These are phyloP conservation scores for Clitopilus passeckerianus DNA, from an alignment of 768 basidiomycete genomes.

Conservation along the genomic window DNA sequence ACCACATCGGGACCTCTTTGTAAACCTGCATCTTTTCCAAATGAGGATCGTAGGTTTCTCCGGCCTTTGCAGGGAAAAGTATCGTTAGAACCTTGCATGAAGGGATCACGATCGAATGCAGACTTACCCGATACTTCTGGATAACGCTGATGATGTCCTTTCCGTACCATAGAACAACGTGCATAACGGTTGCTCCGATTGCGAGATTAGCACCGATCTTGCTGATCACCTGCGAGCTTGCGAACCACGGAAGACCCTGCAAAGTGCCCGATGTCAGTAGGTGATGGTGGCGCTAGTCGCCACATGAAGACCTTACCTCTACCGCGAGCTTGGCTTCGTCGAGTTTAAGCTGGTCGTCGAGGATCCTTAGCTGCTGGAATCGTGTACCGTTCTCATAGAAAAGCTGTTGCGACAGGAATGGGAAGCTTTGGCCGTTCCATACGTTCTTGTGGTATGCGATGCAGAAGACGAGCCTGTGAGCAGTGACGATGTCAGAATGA, in stretches of 20 bases:
- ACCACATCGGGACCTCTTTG: conserved; percentile 42
- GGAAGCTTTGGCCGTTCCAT: conserved; percentile 5
- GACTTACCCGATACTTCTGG: conserved; percentile 32
- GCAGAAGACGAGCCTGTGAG: conserved; percentile 3
- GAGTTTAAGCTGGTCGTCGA: conserved; percentile 44
- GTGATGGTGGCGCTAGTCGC: conserved; percentile 9
- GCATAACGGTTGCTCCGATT: conserved; percentile 44
- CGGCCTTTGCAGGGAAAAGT: conserved; percentile 11
- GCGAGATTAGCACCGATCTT: conserved; percentile 32
- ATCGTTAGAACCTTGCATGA: neutral
- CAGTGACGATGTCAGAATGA: neutral
- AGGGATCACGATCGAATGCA: neutral
- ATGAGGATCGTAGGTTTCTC: conserved; percentile 45
- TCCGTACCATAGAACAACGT: conserved; percentile 49
- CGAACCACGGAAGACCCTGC: conserved; percentile 41
- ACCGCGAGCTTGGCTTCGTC: conserved; percentile 42
- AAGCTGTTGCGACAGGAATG: conserved; percentile 23
- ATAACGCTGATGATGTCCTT: conserved; percentile 40
- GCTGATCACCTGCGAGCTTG: conserved; percentile 36
- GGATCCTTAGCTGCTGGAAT: conserved; percentile 48
- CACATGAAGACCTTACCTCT: conserved; percentile 26
- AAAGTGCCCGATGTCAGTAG: conserved; percentile 2
- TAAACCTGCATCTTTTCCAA: conserved; percentile 46
- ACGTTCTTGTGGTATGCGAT: conserved; percentile 1
- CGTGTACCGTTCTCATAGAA: conserved; percentile 40